These are phyloP conservation scores for Globisporangium cylindrosporum DNA, from an alignment of 352 stramenopile species.

Conservation along the genomic window DNA sequence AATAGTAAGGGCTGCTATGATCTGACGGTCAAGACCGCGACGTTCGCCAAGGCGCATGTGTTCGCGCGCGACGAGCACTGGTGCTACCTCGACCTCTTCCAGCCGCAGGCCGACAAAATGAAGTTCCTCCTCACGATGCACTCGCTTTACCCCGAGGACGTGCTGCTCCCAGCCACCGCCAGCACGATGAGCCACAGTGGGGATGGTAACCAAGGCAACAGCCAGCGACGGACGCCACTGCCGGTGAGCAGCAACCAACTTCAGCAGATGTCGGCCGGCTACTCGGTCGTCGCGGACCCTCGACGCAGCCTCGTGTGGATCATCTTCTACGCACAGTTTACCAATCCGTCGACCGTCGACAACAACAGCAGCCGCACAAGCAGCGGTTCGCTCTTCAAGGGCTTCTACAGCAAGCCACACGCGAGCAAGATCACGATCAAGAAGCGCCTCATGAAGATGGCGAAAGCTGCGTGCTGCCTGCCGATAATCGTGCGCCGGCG, in stretches of 20 bases:
- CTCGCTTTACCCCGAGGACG: conserved; percentile 23
- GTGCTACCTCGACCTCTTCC: conserved; percentile 37
- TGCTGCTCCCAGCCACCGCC: conserved; percentile 20
- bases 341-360: background rate
- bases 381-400: background rate
- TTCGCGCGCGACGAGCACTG: conserved; percentile 48
- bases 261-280: conserved; percentile 20
- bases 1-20: conserved; percentile 29
- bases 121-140: conserved; percentile 32
- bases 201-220: conserved; percentile 7
- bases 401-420: no score
- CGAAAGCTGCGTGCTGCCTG: no score
- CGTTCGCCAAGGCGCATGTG: conserved; percentile 40
- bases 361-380: background rate
- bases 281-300: conserved; percentile 20
- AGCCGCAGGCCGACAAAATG: background rate
- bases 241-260: conserved; percentile 17
- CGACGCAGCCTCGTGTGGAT: conserved; percentile 19
- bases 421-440: background rate
- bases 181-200: conserved; percentile 13
- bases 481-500: no score
- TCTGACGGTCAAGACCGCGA: conserved; percentile 41
- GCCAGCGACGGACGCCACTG: conserved; percentile 15
- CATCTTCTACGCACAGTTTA: conserved; percentile 15
- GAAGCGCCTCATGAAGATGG: no score